Conservation (phyloP, 129 eudicot genomes). For the Sambucus nigra region DNA sequence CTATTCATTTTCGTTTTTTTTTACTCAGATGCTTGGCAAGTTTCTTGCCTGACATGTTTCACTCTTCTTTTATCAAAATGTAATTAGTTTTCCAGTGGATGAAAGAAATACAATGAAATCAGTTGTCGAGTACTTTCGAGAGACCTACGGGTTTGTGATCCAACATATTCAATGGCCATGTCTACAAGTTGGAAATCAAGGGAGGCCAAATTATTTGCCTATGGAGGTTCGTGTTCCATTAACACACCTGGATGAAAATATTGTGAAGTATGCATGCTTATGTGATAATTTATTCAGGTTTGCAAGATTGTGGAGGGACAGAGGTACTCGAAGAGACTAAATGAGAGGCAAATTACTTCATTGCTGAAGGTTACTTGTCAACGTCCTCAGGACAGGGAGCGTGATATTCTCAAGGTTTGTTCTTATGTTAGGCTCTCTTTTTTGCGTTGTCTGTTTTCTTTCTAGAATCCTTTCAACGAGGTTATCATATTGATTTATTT, state of each 20-base stretch:
- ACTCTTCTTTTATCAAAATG: background rate
- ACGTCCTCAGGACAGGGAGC: slow-evolving; percentile 84
- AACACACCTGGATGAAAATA: background rate
- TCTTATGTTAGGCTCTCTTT: background rate
- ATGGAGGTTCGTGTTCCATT: slow-evolving; percentile 59
- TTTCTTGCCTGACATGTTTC: slow-evolving; percentile 6
- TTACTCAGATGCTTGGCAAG: background rate
- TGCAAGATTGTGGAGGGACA: slow-evolving; percentile 96
- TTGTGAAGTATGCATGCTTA: slow-evolving; percentile 3
- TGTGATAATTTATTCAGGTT: slow-evolving; percentile 29
- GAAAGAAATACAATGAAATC: slow-evolving; percentile 81
- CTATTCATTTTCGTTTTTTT: background rate
- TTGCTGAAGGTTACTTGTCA: slow-evolving; percentile 92
- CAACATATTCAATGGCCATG: slow-evolving; percentile 93
- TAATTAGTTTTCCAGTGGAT: slow-evolving; percentile 77
- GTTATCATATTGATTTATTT: too few relatives aligned
- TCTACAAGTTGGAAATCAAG: slow-evolving; percentile 85
- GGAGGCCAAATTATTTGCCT: slow-evolving; percentile 78
- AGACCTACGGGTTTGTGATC: slow-evolving; percentile 64
- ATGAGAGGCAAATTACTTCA: slow-evolving; percentile 79
- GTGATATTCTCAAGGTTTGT: slow-evolving; percentile 70
- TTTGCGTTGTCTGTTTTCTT: background rate
- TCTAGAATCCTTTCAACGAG: too few relatives aligned
- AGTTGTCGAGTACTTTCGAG: slow-evolving; percentile 73
- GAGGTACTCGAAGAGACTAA: slow-evolving; percentile 78